Evolutionary conservation across 2,329 filamentous ascomycete species (phyloP).

Genomic region (Botrytis cinerea): DNA sequence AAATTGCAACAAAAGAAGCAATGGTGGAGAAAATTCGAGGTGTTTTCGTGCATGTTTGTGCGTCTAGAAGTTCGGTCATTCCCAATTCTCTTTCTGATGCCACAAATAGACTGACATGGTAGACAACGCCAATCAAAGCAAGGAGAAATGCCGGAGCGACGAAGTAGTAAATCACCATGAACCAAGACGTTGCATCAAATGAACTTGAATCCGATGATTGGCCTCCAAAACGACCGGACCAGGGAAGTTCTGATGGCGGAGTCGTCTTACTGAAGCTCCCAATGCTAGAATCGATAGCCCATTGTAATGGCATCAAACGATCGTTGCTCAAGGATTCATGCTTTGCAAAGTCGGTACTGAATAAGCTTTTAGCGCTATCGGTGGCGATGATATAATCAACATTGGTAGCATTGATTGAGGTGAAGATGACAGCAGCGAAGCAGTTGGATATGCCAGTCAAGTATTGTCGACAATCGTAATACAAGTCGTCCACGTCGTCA

Average conservation of each 20-base stretch:
- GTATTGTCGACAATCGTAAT: background rate
- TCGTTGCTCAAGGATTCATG: background rate
- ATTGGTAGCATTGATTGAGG: background rate
- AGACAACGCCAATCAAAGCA: background rate
- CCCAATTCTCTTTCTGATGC: background rate
- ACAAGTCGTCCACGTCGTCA: background rate
- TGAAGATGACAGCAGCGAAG: slow-evolving; percentile 1
- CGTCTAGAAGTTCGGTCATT: background rate
- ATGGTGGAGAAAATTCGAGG: background rate
- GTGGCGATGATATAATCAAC: slow-evolving; percentile 2
- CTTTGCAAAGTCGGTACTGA: background rate
- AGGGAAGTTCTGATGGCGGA: background rate
- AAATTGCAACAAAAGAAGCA: background rate
- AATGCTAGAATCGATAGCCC: background rate
- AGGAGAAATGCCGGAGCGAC: background rate
- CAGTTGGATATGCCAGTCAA: background rate
- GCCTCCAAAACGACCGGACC: background rate
- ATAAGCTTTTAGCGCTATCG: background rate
- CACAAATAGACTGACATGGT: background rate
- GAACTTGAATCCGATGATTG: background rate
- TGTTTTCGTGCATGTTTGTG: background rate
- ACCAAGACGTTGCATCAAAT: background rate
- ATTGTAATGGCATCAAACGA: background rate
- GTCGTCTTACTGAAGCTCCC: background rate
- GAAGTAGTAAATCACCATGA: background rate